Evolutionary conservation across 495 filamentous ascomycete species (phyloP).

Genomic region (Aspergillus funiculosus): DNA sequence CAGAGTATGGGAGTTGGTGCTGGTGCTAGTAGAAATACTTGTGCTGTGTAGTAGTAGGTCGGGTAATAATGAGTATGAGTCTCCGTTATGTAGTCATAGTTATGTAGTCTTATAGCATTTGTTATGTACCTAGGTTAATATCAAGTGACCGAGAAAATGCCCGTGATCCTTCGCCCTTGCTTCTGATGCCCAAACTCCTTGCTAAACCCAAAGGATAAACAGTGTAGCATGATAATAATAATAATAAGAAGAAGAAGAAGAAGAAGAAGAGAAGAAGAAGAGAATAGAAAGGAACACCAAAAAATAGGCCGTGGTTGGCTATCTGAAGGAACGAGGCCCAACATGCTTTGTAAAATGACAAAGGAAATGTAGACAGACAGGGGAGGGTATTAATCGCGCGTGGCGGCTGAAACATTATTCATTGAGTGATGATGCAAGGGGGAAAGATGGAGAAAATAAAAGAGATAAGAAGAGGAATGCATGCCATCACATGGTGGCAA

Average conservation of each 20-base stretch:
- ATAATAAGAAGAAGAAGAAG: neutral
- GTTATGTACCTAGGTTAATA: neutral
- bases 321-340: conserved; percentile 2
- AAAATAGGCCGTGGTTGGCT: too few relatives aligned
- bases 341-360: conserved; percentile 2
- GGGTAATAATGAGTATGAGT: too few relatives aligned
- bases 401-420: conserved; percentile 2
- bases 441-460: neutral
- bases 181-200: conserved; percentile 19
- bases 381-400: conserved; percentile 1
- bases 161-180: conserved; percentile 12
- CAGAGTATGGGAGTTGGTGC: too few relatives aligned
- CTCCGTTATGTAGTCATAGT: too few relatives aligned
- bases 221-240: neutral
- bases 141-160: conserved; percentile 1
- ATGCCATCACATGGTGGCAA: neutral
- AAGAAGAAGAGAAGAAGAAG: neutral
- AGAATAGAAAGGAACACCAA: too few relatives aligned
- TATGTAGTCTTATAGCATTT: neutral
- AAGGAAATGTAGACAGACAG: neutral
- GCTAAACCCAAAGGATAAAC: conserved; percentile 13
- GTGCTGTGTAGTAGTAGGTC: too few relatives aligned
- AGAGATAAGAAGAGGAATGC: conserved; percentile 1
- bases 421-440: conserved; percentile 1
- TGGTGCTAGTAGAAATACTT: too few relatives aligned